These are phyloP conservation scores for Sclerotinia subarctica DNA, from an alignment of 2,329 filamentous ascomycete genomes.

Conservation along the genomic window DNA sequence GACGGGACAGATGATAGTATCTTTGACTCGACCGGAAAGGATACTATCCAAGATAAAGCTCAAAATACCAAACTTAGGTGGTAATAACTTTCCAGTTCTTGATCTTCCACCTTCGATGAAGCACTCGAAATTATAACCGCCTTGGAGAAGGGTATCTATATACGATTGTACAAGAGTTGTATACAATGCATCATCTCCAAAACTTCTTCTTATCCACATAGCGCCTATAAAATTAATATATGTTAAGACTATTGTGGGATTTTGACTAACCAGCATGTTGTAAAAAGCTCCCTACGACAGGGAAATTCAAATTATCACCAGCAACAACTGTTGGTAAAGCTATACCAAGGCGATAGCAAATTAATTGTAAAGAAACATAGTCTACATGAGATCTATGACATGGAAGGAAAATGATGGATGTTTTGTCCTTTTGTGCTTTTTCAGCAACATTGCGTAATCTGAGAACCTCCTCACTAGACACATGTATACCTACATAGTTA, in stretches of 20 bases:
- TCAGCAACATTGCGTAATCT: conserved; percentile 78
- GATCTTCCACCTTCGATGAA: conserved; percentile 96
- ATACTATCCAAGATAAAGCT: conserved; percentile 89
- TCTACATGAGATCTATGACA: conserved; percentile 95
- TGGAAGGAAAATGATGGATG: conserved; percentile 93
- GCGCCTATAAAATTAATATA: conserved; percentile 51
- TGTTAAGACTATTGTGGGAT: neutral
- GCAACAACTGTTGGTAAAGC: conserved; percentile 88
- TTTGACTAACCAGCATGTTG: conserved; percentile 71
- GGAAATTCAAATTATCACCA: conserved; percentile 95
- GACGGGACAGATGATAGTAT: conserved; percentile 91
- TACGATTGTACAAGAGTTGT: conserved; percentile 92
- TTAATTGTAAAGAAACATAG: conserved; percentile 90
- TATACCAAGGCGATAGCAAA: conserved; percentile 90
- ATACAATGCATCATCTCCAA: conserved; percentile 89
- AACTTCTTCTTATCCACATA: conserved; percentile 92
- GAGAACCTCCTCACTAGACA: conserved; percentile 89
- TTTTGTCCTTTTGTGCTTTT: conserved; percentile 78
- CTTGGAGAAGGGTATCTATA: conserved; percentile 85
- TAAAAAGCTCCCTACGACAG: conserved; percentile 81
- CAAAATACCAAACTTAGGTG: conserved; percentile 93
- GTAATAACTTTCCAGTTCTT: conserved; percentile 86
- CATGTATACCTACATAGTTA: conserved; percentile 64
- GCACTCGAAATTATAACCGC: conserved; percentile 93
- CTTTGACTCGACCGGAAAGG: conserved; percentile 80